These are phyloP conservation scores for Conoideocrella luteorostrata DNA, from an alignment of 2,329 filamentous ascomycete genomes.

Conservation along the genomic window DNA sequence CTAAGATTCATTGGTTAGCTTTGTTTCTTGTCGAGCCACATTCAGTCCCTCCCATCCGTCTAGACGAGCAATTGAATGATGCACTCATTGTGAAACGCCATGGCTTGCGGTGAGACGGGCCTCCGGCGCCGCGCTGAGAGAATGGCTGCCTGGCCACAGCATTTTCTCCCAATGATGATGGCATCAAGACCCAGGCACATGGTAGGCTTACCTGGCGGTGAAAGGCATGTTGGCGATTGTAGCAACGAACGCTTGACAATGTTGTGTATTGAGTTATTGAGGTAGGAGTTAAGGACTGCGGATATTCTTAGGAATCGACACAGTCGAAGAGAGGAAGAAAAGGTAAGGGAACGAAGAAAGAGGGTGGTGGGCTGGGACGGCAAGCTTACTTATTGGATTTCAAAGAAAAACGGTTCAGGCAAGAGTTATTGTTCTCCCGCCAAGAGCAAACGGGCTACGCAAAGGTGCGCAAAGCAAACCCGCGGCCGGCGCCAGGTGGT, in stretches of 20 bases:
- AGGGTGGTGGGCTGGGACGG: neutral
- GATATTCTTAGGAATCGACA: neutral
- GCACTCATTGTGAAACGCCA: no score
- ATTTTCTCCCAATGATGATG: no score
- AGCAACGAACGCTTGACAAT: neutral
- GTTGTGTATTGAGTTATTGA: neutral
- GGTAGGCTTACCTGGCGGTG: slow-evolving; percentile 46
- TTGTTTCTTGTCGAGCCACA: neutral
- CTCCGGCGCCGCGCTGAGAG: no score
- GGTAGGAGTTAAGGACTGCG: neutral
- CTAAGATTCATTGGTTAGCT: slow-evolving; percentile 16
- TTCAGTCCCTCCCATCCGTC: neutral
- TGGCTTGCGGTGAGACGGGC: no score
- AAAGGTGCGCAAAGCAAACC: neutral
- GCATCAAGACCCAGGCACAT: no score
- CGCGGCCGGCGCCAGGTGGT: neutral
- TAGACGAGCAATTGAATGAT: no score
- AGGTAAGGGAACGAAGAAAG: neutral
- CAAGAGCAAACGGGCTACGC: neutral
- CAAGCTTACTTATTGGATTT: slow-evolving; percentile 3
- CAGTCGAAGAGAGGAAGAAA: neutral
- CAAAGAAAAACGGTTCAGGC: no score
- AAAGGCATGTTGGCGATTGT: slow-evolving; percentile 45
- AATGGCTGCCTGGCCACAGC: no score
- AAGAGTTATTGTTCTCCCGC: no score